phyloP scores from a whole-genome alignment of 2,329 filamentous ascomycete genomes.

The Trichoderma aggressivum region DNA sequence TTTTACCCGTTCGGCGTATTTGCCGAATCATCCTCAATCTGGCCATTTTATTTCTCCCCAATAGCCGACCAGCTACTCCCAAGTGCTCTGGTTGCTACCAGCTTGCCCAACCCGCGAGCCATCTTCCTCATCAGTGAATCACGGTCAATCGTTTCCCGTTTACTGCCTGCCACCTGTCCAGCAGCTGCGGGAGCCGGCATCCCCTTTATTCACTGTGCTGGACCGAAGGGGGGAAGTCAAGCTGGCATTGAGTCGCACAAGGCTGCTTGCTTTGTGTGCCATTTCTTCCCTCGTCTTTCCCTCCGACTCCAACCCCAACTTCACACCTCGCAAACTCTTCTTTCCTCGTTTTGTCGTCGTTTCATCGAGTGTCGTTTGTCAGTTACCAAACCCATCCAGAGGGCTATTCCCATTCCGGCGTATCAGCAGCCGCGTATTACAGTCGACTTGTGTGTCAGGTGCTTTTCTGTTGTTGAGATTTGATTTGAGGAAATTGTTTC shows the following conservation, averaged over 20 bases:
- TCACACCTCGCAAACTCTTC: background rate
- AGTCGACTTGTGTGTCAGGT: background rate
- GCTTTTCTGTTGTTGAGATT: background rate
- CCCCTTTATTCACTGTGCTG: background rate
- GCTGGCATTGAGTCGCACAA: constrained; percentile 4
- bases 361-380: background rate
- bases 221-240: background rate
- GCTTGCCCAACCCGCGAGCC: background rate
- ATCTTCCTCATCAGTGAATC: background rate
- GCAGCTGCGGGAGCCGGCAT: constrained; percentile 6
- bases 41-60: background rate
- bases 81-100: background rate
- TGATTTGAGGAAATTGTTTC: background rate
- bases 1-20: background rate
- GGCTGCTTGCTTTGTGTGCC: constrained; percentile 5
- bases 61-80: background rate
- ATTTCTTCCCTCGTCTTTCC: background rate
- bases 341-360: background rate
- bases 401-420: background rate
- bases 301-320: background rate
- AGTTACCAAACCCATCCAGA: background rate
- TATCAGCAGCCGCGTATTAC: background rate
- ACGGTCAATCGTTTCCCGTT: background rate
- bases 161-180: constrained; percentile 1
- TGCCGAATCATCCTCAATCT: background rate